Evolutionary conservation across 768 basidiomycete genomes (phyloP).

Genomic region (Filobasidium floriforme): DNA sequence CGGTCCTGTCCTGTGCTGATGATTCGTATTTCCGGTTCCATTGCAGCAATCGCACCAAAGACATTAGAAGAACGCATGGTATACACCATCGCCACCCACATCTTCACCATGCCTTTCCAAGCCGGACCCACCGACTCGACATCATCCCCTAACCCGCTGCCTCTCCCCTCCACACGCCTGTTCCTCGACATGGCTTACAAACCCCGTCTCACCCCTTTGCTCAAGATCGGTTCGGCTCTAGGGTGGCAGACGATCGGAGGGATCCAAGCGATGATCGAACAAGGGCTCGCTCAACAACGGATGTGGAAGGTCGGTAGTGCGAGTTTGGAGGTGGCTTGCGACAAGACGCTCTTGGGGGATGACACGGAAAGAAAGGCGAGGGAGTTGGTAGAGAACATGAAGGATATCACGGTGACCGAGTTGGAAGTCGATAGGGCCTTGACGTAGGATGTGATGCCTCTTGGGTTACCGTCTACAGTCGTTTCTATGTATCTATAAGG

Average conservation of each 20-base stretch:
- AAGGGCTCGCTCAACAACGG: slow-evolving; percentile 25
- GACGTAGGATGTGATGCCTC: not conserved
- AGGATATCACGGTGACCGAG: slow-evolving; percentile 10
- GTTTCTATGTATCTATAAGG: too few relatives aligned
- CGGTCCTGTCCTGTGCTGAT: not conserved
- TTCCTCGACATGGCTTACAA: slow-evolving; percentile 24
- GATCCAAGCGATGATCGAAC: slow-evolving; percentile 32
- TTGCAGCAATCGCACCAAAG: slow-evolving; percentile 9
- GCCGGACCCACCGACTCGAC: not conserved
- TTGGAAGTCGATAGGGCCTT: slow-evolving; percentile 15
- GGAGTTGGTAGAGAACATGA: slow-evolving; percentile 13
- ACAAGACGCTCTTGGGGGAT: not conserved
- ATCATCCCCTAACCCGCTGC: not conserved
- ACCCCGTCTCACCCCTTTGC: slow-evolving; percentile 25
- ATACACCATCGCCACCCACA: slow-evolving; percentile 13
- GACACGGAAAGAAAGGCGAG: slow-evolving; percentile 14
- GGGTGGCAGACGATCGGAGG: slow-evolving; percentile 25
- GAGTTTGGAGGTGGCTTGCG: slow-evolving; percentile 6
- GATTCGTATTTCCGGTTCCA: too few relatives aligned
- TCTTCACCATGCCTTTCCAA: slow-evolving; percentile 17
- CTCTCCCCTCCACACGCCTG: slow-evolving; percentile 2
- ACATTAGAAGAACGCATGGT: slow-evolving; percentile 12
- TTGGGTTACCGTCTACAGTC: too few relatives aligned
- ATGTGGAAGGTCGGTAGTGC: slow-evolving; percentile 21
- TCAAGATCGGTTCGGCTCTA: slow-evolving; percentile 19